A percentile compares a stretch with the other conserved stretches of the same genome.
Conservation (phyloP, 2,329 filamentous ascomycete species). For the Trichoderma breve region DNA sequence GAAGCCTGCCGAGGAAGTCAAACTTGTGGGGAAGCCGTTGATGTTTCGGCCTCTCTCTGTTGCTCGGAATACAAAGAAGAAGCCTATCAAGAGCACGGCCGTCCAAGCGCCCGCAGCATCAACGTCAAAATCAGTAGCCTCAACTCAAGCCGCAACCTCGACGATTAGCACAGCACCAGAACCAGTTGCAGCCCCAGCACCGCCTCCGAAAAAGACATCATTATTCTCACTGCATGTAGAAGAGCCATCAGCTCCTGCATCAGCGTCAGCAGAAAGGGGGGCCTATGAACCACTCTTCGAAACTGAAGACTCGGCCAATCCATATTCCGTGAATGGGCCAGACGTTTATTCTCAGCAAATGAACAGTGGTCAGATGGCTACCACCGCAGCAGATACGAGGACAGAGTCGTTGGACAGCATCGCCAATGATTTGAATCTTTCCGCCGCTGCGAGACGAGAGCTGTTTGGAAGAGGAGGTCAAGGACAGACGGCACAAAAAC, state of each 20-base stretch:
- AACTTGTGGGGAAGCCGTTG: constrained; percentile 73
- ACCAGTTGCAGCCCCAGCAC: constrained; percentile 22
- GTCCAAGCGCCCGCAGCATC: constrained; percentile 20
- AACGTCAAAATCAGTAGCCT: constrained; percentile 11
- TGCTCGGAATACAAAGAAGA: constrained; percentile 69
- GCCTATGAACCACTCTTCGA: constrained; percentile 55
- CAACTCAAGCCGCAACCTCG: not conserved
- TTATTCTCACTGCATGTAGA: constrained; percentile 64
- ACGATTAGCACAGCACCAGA: constrained; percentile 24
- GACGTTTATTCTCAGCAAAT: constrained; percentile 34
- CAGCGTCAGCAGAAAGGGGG: constrained; percentile 25
- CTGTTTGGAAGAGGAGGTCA: constrained; percentile 71
- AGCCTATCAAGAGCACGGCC: constrained; percentile 31
- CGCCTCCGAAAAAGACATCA: constrained; percentile 56
- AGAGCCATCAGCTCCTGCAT: constrained; percentile 30
- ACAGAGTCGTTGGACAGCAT: constrained; percentile 66
- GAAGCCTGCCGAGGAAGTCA: constrained; percentile 61
- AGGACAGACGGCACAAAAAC: constrained; percentile 46
- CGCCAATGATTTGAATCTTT: constrained; percentile 75
- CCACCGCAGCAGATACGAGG: constrained; percentile 30
- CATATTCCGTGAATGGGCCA: constrained; percentile 23
- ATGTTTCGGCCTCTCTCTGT: constrained; percentile 91
- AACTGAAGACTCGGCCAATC: constrained; percentile 23
- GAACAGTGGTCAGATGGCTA: constrained; percentile 28
- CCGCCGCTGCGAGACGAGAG: constrained; percentile 72